Evolutionary conservation across 495 filamentous ascomycete species (phyloP), one percentile per base, ranked within the genome.

Genomic region (Chaetomium fimeti): DNA sequence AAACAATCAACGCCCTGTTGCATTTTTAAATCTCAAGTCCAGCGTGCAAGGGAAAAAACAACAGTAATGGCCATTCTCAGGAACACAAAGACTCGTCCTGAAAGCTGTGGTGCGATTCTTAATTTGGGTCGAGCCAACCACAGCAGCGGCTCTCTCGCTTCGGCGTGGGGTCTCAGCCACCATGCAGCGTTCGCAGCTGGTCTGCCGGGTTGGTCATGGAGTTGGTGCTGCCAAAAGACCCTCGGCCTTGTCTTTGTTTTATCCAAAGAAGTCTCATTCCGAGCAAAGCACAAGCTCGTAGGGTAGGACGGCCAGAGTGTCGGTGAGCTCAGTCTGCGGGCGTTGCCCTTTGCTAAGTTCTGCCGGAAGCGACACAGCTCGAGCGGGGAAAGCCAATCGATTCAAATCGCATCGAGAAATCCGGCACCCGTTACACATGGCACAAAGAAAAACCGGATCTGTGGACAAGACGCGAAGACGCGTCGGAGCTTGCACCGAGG

Each of bases 401-500:
- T 15, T 18, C 29, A 6, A 6, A 11, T 53, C 32, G 13, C 5
- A 62, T 54, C 25, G 38, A 28, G 38, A 9, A 45, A 20, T 55
- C n/a, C 40, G 51, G 51, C 47, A 32, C 55, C 3, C 4, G 55
- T 59, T 11, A 57, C 61, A 64, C 62, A 59, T 9, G 5, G 22
- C 55, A 18, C 45, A 32, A 42, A 45, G 43, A 18, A 28, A 20
- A 52, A 29, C 56, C 47, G 24, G 25, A 38, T 24, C 55, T 43
- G 47, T 52, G 55, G 62, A 24, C 56, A 36, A 55, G 36, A 59
- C 62, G 54, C 55, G 43, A 43, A 20, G 24, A 63, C 61, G 61
- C 54, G 61, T 54, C 24, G 28, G 20, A 40, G 53, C 28, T 13
- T 20, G 38, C 60, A 24, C 32, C 36, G 32, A 40, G 32, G 48